These are phyloP conservation scores for Bryoerythrophyllum caledonicum DNA, from an alignment of 225 moss, liverwort and hornwort species.

Conservation along the genomic window DNA sequence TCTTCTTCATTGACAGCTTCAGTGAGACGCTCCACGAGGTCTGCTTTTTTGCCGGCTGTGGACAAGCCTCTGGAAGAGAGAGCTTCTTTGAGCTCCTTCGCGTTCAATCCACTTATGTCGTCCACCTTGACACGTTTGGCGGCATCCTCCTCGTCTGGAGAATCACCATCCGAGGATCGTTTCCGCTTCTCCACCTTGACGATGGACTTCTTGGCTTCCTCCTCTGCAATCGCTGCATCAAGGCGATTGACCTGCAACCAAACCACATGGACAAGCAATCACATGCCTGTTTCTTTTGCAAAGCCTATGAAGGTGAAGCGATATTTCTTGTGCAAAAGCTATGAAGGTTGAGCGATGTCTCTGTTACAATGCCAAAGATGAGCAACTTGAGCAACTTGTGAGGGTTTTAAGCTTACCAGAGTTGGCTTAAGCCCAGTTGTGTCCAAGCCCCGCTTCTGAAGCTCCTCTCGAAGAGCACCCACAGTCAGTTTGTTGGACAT, in stretches of 20 bases:
- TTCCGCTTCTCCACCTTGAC: slow-evolving; percentile 40
- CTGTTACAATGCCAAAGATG: neutral
- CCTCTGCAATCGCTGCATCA: slow-evolving; percentile 69
- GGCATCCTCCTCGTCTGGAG: slow-evolving; percentile 25
- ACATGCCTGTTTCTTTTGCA: slow-evolving; percentile 5
- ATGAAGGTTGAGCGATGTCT: neutral
- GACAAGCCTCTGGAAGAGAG: slow-evolving; percentile 51
- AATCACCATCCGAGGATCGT: slow-evolving; percentile 21
- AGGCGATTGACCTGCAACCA: slow-evolving; percentile 69
- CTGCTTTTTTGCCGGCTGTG: slow-evolving; percentile 53
- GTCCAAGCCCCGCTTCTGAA: slow-evolving; percentile 73
- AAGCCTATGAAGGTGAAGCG: too few species aligned
- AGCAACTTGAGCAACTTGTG: too few species aligned
- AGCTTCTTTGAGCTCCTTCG: slow-evolving; percentile 63
- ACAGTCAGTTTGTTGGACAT: slow-evolving; percentile 79
- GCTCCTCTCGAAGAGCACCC: slow-evolving; percentile 63
- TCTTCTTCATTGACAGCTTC: slow-evolving; percentile 32
- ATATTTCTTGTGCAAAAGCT: too few species aligned
- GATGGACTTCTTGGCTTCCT: slow-evolving; percentile 29
- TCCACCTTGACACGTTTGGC: slow-evolving; percentile 65
- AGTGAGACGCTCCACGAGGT: slow-evolving; percentile 39
- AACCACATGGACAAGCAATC: slow-evolving; percentile 26
- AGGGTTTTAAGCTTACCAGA: slow-evolving; percentile 52
- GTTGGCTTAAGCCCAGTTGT: slow-evolving; percentile 67
- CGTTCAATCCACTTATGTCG: slow-evolving; percentile 51